phyloP scores from a whole-genome alignment of 768 basidiomycete species.

The Mycena belliarum region DNA sequence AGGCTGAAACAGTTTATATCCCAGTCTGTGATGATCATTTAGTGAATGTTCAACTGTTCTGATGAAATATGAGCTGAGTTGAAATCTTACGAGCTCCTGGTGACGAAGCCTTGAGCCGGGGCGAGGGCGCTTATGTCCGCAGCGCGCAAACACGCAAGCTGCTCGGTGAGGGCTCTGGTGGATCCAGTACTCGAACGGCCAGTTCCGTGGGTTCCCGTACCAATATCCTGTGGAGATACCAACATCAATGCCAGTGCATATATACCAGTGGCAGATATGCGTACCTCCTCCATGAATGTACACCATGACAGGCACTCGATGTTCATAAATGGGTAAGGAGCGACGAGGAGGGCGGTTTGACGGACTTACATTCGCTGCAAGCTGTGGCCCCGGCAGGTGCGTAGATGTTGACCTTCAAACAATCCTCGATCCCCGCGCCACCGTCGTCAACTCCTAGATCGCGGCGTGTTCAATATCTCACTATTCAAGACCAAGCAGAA shows the following conservation, averaged over 20 bases:
- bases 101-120: constrained; percentile 50
- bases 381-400: constrained; percentile 48
- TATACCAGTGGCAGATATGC: too few relatives aligned
- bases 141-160: constrained; percentile 49
- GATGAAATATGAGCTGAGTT: too few relatives aligned
- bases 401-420: constrained; percentile 68
- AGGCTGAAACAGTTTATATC: constrained; percentile 52
- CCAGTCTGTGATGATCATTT: background rate
- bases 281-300: constrained; percentile 54
- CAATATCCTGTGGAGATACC: constrained; percentile 47
- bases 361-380: constrained; percentile 46
- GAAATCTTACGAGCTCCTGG: too few relatives aligned
- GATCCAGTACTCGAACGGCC: constrained; percentile 69
- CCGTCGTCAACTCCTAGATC: constrained; percentile 61
- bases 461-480: too few relatives aligned
- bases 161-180: constrained; percentile 50
- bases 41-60: too few relatives aligned
- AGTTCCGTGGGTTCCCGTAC: constrained; percentile 62
- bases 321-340: background rate
- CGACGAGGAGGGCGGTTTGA: background rate
- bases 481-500: background rate
- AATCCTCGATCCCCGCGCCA: constrained; percentile 68
- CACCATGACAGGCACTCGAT: constrained; percentile 44
- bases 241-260: too few relatives aligned
- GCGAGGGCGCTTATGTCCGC: constrained; percentile 54